A percentile compares a stretch with the other conserved stretches of the same genome.
phyloP scores from a whole-genome alignment of 176 grass and related monocot genomes.

The Canna indica region DNA sequence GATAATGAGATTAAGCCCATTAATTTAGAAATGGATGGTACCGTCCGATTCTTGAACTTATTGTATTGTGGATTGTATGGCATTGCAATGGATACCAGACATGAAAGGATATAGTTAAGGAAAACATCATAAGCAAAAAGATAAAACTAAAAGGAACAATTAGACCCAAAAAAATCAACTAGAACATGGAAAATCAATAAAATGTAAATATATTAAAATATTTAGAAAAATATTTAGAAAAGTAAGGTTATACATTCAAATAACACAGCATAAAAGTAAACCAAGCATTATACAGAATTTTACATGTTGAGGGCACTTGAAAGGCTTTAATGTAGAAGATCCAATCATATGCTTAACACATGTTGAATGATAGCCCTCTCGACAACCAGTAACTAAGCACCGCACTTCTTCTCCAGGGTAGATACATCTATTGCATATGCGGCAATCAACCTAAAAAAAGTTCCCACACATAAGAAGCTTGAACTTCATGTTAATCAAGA shows the following conservation, averaged over 20 bases:
- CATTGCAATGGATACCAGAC: too few relatives aligned
- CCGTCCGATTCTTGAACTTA: too few relatives aligned
- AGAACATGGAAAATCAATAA: neutral
- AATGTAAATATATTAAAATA: neutral
- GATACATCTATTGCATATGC: slow-evolving; percentile 10
- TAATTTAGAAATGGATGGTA: too few relatives aligned
- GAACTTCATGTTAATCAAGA: neutral
- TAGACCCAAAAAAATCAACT: neutral
- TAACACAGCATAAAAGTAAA: neutral
- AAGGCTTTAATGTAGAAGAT: slow-evolving; percentile 4
- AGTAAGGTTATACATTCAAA: neutral
- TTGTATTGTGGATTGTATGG: too few relatives aligned
- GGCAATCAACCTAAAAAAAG: slow-evolving; percentile 18
- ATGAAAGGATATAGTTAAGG: too few relatives aligned
- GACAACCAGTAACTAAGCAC: slow-evolving; percentile 10
- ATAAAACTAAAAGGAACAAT: neutral
- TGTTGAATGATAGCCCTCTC: slow-evolving; percentile 4
- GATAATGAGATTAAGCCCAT: too few relatives aligned
- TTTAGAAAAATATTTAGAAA: neutral
- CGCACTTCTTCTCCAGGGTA: slow-evolving; percentile 12
- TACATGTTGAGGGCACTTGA: slow-evolving; percentile 28
- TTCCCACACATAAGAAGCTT: too few relatives aligned
- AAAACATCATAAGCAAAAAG: too few relatives aligned
- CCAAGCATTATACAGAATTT: neutral
- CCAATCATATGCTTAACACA: slow-evolving; percentile 8